Evolutionary conservation across 2,329 filamentous ascomycete species (phyloP).

Genomic region (Teratosphaeriaceae sp.): DNA sequence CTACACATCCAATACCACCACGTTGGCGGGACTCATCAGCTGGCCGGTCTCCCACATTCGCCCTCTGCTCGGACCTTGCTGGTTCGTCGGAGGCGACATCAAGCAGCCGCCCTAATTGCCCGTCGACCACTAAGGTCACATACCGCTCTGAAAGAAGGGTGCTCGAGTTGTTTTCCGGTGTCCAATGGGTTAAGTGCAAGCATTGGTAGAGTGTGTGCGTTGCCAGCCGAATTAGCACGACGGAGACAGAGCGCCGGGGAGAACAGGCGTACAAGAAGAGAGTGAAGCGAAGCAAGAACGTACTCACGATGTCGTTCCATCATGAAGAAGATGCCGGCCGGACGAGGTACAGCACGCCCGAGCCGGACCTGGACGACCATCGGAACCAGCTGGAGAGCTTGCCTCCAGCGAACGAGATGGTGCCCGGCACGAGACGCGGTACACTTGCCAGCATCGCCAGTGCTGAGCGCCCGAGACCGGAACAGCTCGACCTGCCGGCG

Average conservation of each 20-base stretch:
- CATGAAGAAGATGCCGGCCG: conserved; percentile 58
- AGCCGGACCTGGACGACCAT: conserved; percentile 83
- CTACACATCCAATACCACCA: conserved; percentile 56
- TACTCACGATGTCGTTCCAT: conserved; percentile 43
- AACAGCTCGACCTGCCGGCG: conserved; percentile 39
- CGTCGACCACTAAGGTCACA: conserved; percentile 24
- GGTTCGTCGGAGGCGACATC: conserved; percentile 85
- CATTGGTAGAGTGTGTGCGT: conserved; percentile 6
- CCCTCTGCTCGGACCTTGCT: conserved; percentile 88
- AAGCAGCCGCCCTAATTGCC: conserved; percentile 94
- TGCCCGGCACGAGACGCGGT: conserved; percentile 52
- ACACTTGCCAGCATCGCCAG: conserved; percentile 62
- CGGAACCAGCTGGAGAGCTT: conserved; percentile 59
- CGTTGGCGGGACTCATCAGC: conserved; percentile 84
- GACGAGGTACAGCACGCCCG: conserved; percentile 62
- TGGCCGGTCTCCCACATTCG: conserved; percentile 67
- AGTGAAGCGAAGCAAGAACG: conserved; percentile 3
- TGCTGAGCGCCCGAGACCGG: conserved; percentile 38
- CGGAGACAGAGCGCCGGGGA: neutral
- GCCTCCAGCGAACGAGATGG: conserved; percentile 47
- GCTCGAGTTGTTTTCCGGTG: conserved; percentile 6
- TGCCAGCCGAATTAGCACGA: neutral
- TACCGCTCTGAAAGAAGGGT: neutral
- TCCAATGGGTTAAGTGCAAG: conserved; percentile 25
- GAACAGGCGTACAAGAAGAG: conserved; percentile 1